These are phyloP conservation scores for Gnetum montanum DNA, from an alignment of 75 land plant species.

Conservation along the genomic window DNA sequence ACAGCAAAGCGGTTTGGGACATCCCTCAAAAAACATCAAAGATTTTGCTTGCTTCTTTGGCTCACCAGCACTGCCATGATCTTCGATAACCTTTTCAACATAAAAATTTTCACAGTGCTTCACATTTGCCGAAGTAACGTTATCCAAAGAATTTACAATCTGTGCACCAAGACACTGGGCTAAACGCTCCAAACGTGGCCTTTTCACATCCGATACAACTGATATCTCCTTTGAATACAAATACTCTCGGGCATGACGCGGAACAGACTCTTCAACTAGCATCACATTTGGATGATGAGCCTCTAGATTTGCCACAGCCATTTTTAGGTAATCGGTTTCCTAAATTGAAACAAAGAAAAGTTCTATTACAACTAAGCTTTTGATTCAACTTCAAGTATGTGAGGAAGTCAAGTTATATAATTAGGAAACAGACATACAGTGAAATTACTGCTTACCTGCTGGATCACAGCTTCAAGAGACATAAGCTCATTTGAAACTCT, in stretches of 20 bases:
- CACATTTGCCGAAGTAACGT: constrained; percentile 21
- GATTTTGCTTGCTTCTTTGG: constrained; percentile 51
- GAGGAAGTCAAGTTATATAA: not conserved
- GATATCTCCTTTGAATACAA: constrained; percentile 72
- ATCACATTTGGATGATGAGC: constrained; percentile 78
- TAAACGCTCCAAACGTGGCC: constrained; percentile 66
- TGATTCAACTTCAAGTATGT: not conserved
- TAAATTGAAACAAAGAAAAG: constrained; percentile 12
- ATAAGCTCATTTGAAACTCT: constrained; percentile 38
- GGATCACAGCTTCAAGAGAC: constrained; percentile 40
- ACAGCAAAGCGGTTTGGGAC: constrained; percentile 77
- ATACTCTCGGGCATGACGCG: constrained; percentile 66
- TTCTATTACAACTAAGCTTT: not conserved
- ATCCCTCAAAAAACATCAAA: constrained; percentile 95
- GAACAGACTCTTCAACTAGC: constrained; percentile 81
- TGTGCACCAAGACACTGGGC: constrained; percentile 88
- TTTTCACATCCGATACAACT: constrained; percentile 83
- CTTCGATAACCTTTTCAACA: constrained; percentile 78
- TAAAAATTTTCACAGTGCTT: constrained; percentile 73
- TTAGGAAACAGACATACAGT: not conserved
- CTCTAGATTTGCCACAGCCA: constrained; percentile 49
- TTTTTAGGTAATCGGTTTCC: constrained; percentile 55
- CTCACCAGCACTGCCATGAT: constrained; percentile 45
- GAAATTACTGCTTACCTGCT: not conserved
- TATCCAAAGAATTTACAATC: constrained; percentile 44